Evolutionary conservation across 2,329 filamentous ascomycete species (phyloP).

Genomic region (Alternaria burnsii): DNA sequence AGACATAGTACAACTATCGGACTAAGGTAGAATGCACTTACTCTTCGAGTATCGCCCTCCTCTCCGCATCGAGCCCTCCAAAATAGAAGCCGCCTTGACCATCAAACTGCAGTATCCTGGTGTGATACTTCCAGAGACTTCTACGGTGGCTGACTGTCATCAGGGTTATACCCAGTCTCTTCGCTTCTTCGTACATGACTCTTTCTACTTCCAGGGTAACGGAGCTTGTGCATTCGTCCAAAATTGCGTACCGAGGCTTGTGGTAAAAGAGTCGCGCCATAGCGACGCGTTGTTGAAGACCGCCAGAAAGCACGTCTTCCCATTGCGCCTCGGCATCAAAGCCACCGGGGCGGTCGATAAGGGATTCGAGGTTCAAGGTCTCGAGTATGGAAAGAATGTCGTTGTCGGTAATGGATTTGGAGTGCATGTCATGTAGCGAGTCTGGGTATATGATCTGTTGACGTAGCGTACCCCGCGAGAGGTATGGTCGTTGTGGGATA

Average conservation of each 20-base stretch:
- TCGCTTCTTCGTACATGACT: slow-evolving; percentile 97
- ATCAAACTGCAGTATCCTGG: slow-evolving; percentile 93
- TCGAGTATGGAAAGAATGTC: slow-evolving; percentile 80
- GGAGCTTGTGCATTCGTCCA: slow-evolving; percentile 94
- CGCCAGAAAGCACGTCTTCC: slow-evolving; percentile 91
- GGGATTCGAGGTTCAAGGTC: slow-evolving; percentile 81
- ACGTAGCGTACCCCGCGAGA: slow-evolving; percentile 88
- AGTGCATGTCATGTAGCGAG: slow-evolving; percentile 83
- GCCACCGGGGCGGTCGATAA: slow-evolving; percentile 80
- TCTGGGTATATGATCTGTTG: slow-evolving; percentile 98
- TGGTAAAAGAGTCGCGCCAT: slow-evolving; percentile 98
- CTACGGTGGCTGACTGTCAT: slow-evolving; percentile 95
- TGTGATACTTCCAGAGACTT: slow-evolving; percentile 96
- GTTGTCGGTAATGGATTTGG: slow-evolving; percentile 80
- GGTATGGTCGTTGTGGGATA: slow-evolving; percentile 93
- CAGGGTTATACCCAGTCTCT: slow-evolving; percentile 87
- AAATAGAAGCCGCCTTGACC: slow-evolving; percentile 93
- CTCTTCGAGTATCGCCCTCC: slow-evolving; percentile 85
- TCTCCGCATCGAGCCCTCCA: slow-evolving; percentile 86
- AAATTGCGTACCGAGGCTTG: slow-evolving; percentile 87
- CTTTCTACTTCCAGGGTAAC: slow-evolving; percentile 96
- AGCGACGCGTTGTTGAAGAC: slow-evolving; percentile 92
- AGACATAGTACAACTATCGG: background rate
- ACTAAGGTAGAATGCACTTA: slow-evolving; percentile 47
- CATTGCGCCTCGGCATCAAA: slow-evolving; percentile 97